These are phyloP conservation scores for Aurantiochytrium sp. DNA, from an alignment of 108 stramenopile genomes.

Conservation along the genomic window DNA sequence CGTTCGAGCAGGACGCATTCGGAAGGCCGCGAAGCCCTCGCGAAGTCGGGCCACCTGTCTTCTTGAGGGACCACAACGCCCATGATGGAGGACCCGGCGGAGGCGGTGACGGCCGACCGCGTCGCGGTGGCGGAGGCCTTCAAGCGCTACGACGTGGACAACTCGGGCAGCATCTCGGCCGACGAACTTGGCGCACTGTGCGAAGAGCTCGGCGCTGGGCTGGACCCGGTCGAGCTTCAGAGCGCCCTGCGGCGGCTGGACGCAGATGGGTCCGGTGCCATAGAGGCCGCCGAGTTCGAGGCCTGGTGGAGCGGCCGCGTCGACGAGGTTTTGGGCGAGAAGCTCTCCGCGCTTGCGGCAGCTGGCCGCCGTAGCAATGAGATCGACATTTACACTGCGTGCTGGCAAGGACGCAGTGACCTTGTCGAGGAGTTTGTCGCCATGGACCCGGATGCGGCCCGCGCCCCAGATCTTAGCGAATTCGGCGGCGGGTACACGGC, in stretches of 20 bases:
- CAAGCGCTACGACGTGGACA: background rate
- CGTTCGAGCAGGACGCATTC: too few relatives aligned
- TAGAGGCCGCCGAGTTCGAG: background rate
- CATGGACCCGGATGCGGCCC: background rate
- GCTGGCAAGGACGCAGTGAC: background rate
- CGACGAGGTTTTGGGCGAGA: background rate
- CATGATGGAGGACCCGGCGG: too few relatives aligned
- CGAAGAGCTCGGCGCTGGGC: background rate
- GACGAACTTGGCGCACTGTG: conserved; percentile 21
- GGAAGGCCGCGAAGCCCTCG: too few relatives aligned
- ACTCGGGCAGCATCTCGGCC: background rate
- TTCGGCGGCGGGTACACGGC: conserved; percentile 13
- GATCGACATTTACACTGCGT: background rate
- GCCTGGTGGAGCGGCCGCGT: background rate
- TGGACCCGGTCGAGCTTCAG: background rate
- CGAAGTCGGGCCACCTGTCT: too few relatives aligned
- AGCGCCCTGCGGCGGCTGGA: background rate
- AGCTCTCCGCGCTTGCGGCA: background rate
- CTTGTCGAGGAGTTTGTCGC: background rate
- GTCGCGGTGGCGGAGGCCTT: background rate
- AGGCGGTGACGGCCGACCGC: too few relatives aligned
- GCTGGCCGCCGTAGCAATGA: background rate
- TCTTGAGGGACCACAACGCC: too few relatives aligned
- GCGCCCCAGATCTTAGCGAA: background rate
- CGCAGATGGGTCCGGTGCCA: background rate